Evolutionary conservation across 2,329 filamentous ascomycete genomes (phyloP).

Genomic region (Cadophora sp.): DNA sequence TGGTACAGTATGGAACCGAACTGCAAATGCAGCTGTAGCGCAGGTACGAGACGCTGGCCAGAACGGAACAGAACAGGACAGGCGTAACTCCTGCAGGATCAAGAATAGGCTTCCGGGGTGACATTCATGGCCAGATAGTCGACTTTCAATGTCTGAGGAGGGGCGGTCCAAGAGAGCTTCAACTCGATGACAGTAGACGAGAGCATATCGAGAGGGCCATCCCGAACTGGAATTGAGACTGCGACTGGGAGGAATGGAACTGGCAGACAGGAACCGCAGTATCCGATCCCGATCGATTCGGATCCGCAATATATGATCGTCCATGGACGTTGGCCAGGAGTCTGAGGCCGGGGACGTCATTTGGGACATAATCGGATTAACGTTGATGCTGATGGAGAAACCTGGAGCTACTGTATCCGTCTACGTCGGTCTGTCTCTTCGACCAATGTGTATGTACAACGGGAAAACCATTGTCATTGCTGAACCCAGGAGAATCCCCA

Average conservation of each 20-base stretch:
- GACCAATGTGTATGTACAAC: not conserved
- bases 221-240: not conserved
- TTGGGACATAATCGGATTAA: not conserved
- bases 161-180: not conserved
- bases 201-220: not conserved
- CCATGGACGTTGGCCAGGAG: not conserved
- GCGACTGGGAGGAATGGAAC: not conserved
- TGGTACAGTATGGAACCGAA: constrained; percentile 1
- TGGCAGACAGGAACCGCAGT: not conserved
- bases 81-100: not conserved
- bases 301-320: not conserved
- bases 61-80: not conserved
- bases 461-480: not conserved
- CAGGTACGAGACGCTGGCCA: not conserved
- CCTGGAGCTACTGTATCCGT: not conserved
- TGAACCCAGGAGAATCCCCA: not conserved
- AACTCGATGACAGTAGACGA: not conserved
- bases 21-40: constrained; percentile 3
- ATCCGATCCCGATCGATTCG: not conserved
- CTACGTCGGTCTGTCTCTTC: not conserved
- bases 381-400: not conserved
- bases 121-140: not conserved
- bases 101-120: no score
- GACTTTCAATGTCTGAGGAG: not conserved
- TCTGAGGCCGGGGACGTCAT: not conserved